Percentiles rank a stretch among this genome's conserved stretches.
Conservation (phyloP, 2,329 filamentous ascomycete species). For the Fusarium circinatum region DNA sequence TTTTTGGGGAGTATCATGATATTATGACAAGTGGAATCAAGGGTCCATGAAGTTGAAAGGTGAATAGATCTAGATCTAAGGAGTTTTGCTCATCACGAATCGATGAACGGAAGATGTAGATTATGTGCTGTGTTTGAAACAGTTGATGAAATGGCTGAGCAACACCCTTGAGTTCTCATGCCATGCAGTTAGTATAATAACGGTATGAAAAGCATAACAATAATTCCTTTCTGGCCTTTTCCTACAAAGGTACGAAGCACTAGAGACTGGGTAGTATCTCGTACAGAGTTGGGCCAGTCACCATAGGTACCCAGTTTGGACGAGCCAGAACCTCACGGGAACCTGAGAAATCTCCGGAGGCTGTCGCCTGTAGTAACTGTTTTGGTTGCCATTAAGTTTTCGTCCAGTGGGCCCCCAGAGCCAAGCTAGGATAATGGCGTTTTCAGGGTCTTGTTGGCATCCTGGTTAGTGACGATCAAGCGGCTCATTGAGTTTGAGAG, state of each 20-base stretch:
- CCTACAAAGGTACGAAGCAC: background rate
- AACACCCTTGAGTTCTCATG: background rate
- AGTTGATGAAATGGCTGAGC: background rate
- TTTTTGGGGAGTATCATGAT: constrained; percentile 6
- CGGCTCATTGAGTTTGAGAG: constrained; percentile 26
- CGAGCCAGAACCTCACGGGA: background rate
- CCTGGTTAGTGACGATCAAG: background rate
- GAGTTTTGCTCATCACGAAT: background rate
- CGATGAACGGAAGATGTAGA: background rate
- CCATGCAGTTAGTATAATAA: background rate
- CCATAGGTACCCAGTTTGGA: background rate
- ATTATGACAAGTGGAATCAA: constrained; percentile 7
- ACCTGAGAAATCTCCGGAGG: background rate
- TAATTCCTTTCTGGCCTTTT: background rate
- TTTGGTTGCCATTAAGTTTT: background rate
- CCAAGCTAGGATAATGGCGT: constrained; percentile 11
- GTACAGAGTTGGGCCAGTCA: background rate
- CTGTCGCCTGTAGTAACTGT: background rate
- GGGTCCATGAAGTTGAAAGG: background rate
- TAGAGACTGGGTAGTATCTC: background rate
- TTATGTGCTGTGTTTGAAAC: background rate
- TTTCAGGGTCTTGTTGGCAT: constrained; percentile 25
- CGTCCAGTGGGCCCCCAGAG: background rate
- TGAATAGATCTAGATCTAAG: background rate
- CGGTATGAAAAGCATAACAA: background rate